Conservation (phyloP, 2,329 filamentous ascomycete species). For the Botrytis fragariae region DNA sequence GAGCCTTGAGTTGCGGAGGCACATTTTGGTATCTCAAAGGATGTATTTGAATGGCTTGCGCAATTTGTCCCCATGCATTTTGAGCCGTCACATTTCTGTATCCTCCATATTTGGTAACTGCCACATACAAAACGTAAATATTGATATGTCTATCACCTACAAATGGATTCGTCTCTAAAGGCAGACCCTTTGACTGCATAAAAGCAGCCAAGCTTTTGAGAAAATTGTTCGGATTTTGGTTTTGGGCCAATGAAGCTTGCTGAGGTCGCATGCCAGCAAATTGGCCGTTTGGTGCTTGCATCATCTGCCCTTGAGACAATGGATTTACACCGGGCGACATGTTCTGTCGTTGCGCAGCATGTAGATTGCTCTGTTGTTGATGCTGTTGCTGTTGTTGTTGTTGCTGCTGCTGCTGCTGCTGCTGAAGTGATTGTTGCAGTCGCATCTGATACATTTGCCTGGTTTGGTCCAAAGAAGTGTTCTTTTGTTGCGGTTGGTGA, state of each 20-base stretch:
- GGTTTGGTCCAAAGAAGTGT: conserved; percentile 63
- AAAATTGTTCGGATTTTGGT: conserved; percentile 62
- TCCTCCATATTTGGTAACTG: conserved; percentile 73
- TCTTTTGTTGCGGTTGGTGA: conserved; percentile 44
- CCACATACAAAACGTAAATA: conserved; percentile 73
- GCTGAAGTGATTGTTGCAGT: conserved; percentile 63
- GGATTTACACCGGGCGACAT: conserved; percentile 43
- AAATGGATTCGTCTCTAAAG: conserved; percentile 70
- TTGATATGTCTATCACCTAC: conserved; percentile 73
- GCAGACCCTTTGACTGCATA: conserved; percentile 70
- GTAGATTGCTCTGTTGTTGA: conserved; percentile 56
- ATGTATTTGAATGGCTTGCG: conserved; percentile 60
- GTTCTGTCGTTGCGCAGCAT: conserved; percentile 42
- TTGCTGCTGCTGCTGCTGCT: conserved; percentile 59
- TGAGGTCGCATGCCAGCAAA: conserved; percentile 54
- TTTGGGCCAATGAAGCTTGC: conserved; percentile 44
- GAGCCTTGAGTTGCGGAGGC: conserved; percentile 64
- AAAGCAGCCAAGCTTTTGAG: conserved; percentile 75
- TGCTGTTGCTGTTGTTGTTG: no score
- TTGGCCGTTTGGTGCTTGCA: conserved; percentile 58
- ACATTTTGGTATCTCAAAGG: conserved; percentile 64
- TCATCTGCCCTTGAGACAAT: conserved; percentile 47
- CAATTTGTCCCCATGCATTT: conserved; percentile 73
- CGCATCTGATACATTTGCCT: conserved; percentile 80
- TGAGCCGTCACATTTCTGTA: conserved; percentile 68